phyloP scores from a whole-genome alignment of 1,284 basidiomycete species.

The Rhodotorula mucilaginosa region DNA sequence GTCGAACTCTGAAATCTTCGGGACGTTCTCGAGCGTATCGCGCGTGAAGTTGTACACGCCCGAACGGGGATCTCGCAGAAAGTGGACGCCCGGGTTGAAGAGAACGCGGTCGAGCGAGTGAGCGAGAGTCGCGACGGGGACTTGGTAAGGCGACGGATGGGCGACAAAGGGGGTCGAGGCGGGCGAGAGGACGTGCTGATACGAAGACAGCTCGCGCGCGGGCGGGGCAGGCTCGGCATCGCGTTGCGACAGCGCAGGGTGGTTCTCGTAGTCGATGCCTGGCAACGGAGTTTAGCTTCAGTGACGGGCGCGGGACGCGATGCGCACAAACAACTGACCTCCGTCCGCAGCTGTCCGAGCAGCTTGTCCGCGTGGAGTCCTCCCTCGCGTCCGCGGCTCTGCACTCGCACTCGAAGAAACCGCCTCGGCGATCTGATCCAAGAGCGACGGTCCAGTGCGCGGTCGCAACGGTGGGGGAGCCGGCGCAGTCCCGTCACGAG shows the following conservation, averaged over 20 bases:
- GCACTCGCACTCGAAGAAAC: background rate
- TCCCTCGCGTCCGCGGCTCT: background rate
- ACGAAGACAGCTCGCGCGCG: constrained; percentile 17
- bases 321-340: background rate
- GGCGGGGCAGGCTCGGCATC: too few relatives aligned
- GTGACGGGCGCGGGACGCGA: too few relatives aligned
- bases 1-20: constrained; percentile 82
- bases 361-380: background rate
- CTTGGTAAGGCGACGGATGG: constrained; percentile 10
- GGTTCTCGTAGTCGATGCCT: background rate
- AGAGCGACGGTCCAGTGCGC: background rate
- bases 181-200: constrained; percentile 13
- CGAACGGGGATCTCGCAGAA: constrained; percentile 81
- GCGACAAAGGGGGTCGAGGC: constrained; percentile 8
- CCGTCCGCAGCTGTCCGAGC: background rate
- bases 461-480: background rate
- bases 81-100: constrained; percentile 89
- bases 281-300: background rate
- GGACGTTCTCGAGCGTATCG: constrained; percentile 58
- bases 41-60: constrained; percentile 86
- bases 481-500: background rate
- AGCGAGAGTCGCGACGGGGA: constrained; percentile 65
- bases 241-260: constrained; percentile 4
- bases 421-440: constrained; percentile 5
- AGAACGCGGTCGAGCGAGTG: constrained; percentile 79